phyloP scores from a whole-genome alignment of 2,329 filamentous ascomycete genomes.

The Graphilbum fragrans region DNA sequence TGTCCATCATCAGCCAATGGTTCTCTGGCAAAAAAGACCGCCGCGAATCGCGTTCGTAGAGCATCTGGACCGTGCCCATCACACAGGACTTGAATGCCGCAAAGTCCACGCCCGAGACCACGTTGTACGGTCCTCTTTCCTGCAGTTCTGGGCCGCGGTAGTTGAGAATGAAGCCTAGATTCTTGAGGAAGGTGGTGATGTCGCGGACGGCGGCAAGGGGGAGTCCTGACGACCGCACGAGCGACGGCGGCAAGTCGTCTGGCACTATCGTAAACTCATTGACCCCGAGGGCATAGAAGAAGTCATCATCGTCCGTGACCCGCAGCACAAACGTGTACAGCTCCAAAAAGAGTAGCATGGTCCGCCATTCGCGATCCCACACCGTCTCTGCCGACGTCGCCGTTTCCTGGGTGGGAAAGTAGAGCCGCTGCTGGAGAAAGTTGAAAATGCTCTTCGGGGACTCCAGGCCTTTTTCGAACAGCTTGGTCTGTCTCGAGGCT shows the following conservation, averaged over 20 bases:
- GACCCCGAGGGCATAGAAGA: conserved; percentile 48
- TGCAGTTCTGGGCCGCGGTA: conserved; percentile 61
- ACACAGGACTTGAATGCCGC: conserved; percentile 69
- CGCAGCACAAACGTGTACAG: conserved; percentile 87
- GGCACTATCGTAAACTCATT: not conserved
- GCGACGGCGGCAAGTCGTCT: conserved; percentile 24
- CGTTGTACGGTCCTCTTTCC: conserved; percentile 17
- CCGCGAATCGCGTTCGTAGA: conserved; percentile 88
- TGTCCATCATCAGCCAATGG: conserved; percentile 88
- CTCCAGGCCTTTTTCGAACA: conserved; percentile 22
- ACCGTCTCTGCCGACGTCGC: conserved; percentile 13
- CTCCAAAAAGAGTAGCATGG: conserved; percentile 82
- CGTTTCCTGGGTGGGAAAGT: conserved; percentile 5
- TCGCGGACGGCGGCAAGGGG: conserved; percentile 57
- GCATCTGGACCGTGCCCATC: conserved; percentile 69
- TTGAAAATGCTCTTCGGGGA: conserved; percentile 17
- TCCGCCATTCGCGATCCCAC: conserved; percentile 66
- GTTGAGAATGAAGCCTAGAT: conserved; percentile 78
- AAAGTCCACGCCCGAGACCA: conserved; percentile 59
- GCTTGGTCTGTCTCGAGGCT: conserved; percentile 31
- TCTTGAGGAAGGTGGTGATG: conserved; percentile 77
- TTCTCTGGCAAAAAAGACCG: conserved; percentile 69
- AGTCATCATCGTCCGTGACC: conserved; percentile 93
- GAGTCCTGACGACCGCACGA: conserved; percentile 53
- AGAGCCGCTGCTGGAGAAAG: conserved; percentile 15